Conservation (phyloP, 306 rosid genomes). For the Rosa chinensis region DNA sequence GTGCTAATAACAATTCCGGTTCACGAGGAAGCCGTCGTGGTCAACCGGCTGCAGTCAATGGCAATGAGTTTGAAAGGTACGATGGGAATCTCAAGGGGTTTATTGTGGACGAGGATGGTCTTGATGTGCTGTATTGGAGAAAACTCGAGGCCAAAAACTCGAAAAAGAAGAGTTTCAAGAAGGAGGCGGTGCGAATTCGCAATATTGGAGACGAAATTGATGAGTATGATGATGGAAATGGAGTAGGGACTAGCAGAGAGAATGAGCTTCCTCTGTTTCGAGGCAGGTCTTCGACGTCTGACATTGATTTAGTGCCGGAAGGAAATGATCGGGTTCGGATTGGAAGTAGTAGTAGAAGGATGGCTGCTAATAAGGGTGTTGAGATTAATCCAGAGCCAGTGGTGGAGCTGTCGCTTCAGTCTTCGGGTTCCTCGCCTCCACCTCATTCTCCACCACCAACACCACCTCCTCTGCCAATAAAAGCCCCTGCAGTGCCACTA, state of each 20-base stretch:
- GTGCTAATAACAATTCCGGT: conserved; percentile 8
- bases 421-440: conserved; percentile 19
- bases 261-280: conserved; percentile 73
- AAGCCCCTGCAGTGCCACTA: background rate
- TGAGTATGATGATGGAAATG: conserved; percentile 21
- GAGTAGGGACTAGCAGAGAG: conserved; percentile 18
- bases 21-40: background rate
- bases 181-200: conserved; percentile 27
- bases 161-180: conserved; percentile 27
- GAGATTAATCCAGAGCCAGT: conserved; percentile 26
- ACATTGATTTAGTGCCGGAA: conserved; percentile 41
- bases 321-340: conserved; percentile 24
- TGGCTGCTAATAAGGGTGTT: conserved; percentile 15
- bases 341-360: background rate
- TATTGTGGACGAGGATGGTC: conserved; percentile 87
- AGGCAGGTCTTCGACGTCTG: conserved; percentile 75
- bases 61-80: conserved; percentile 37
- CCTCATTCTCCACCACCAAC: conserved; percentile 26
- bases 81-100: conserved; percentile 61
- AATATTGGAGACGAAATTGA: background rate
- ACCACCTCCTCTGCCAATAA: conserved; percentile 21
- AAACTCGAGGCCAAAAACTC: conserved; percentile 52
- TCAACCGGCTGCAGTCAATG: conserved; percentile 29
- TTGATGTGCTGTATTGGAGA: conserved; percentile 91
- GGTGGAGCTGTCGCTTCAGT: conserved; percentile 7